Evolutionary conservation across 192 early-diverging fungal genomes (phyloP).

Genomic region (Podila minutissima): DNA sequence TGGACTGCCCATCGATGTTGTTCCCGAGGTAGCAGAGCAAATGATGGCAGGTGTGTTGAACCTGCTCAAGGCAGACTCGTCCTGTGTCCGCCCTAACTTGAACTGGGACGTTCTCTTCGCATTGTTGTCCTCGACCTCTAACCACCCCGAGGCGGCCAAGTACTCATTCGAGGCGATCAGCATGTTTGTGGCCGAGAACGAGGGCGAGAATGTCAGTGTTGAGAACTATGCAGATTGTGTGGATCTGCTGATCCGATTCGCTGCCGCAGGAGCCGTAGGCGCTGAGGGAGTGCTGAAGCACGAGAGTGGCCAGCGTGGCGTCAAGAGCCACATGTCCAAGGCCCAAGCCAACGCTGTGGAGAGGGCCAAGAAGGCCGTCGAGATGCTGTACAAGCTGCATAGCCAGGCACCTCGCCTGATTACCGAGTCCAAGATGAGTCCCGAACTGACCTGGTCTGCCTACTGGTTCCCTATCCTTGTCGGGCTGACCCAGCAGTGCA

Average conservation of each 20-base stretch:
- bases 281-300: slow-evolving; percentile 41
- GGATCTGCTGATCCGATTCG: slow-evolving; percentile 73
- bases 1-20: slow-evolving; percentile 65
- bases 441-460: slow-evolving; percentile 69
- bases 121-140: slow-evolving; percentile 64
- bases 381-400: slow-evolving; percentile 72
- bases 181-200: slow-evolving; percentile 63
- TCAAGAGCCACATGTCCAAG: slow-evolving; percentile 48
- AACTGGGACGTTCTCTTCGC: slow-evolving; percentile 64
- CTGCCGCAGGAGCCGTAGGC: slow-evolving; percentile 57
- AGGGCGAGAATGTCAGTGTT: slow-evolving; percentile 55
- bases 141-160: slow-evolving; percentile 68
- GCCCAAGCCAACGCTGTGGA: slow-evolving; percentile 63
- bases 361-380: slow-evolving; percentile 72
- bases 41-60: slow-evolving; percentile 80
- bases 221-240: slow-evolving; percentile 83
- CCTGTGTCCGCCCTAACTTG: slow-evolving; percentile 49
- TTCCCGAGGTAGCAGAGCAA: slow-evolving; percentile 76
- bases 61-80: slow-evolving; percentile 66
- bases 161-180: slow-evolving; percentile 72
- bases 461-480: slow-evolving; percentile 85
- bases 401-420: slow-evolving; percentile 58
- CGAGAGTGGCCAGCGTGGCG: slow-evolving; percentile 39
- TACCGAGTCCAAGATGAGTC: slow-evolving; percentile 51
- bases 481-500: slow-evolving; percentile 78